Evolutionary conservation across 352 stramenopile genomes (phyloP).

Genomic region (Elongisporangium senticosum): DNA sequence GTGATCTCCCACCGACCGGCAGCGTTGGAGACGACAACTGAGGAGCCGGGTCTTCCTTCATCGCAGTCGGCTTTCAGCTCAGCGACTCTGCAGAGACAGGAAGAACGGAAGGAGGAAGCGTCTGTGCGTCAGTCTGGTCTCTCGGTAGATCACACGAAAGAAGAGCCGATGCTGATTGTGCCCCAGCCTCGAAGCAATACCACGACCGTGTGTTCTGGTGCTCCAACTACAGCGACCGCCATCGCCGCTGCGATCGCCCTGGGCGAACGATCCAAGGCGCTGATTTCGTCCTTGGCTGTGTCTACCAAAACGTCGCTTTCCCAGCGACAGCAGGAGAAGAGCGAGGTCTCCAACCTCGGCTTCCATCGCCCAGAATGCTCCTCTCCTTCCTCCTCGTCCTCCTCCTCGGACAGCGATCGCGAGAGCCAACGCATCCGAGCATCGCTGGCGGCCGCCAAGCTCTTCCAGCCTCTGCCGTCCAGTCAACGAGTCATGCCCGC

Average conservation of each 20-base stretch:
- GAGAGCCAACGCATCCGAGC: slow-evolving; percentile 4
- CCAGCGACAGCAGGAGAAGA: slow-evolving; percentile 2
- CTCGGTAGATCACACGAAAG: not conserved
- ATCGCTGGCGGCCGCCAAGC: not conserved
- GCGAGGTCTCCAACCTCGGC: not conserved
- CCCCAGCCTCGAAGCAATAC: not conserved
- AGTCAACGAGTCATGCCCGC: slow-evolving; percentile 13
- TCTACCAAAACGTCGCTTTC: not conserved
- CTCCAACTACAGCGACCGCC: slow-evolving; percentile 2
- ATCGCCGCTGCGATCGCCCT: slow-evolving; percentile 31
- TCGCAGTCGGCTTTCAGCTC: not conserved
- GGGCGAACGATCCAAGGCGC: slow-evolving; percentile 28
- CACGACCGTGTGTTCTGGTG: not conserved
- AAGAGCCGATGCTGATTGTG: not conserved
- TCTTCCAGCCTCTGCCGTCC: not conserved
- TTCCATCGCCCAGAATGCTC: slow-evolving; percentile 10
- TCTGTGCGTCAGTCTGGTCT: too few relatives aligned
- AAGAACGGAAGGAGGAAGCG: not conserved
- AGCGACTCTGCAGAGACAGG: not conserved
- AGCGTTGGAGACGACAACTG: not conserved
- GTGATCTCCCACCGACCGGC: slow-evolving; percentile 8
- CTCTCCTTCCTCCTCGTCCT: slow-evolving; percentile 17
- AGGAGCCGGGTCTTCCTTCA: not conserved
- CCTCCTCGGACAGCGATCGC: slow-evolving; percentile 8
- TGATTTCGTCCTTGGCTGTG: slow-evolving; percentile 27